Evolutionary conservation across 2,329 filamentous ascomycete genomes (phyloP), one percentile per base, ranked within the genome.

Genomic region (Cladophialophora yegresii): DNA sequence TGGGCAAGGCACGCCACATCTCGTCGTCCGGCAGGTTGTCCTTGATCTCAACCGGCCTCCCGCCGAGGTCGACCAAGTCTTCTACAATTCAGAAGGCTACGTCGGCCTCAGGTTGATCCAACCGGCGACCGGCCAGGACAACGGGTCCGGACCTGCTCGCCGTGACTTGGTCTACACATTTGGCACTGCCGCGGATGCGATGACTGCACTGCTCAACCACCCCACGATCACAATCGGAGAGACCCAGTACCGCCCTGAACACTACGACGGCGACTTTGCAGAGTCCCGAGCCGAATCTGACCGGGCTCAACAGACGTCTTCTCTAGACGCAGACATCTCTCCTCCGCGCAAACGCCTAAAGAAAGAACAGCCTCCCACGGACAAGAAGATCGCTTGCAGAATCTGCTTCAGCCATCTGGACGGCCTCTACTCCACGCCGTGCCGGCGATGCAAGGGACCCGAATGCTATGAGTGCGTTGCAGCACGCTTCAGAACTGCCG

Each of bases 401-500:
- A 63, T 68, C 50, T 68, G 66, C 57, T 57, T 58, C 33, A 26
- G 3, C 13, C 54, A 62, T 8, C 33, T 68, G 4, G 61, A 64
- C 1, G 63, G 53, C 9, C 20, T 62, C 22, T 67, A 61, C 58
- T 60, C 62, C 12, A 66, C 54, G 1, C 69, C 69, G 13, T 71
- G 69, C 56, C 62, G 53, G 23, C 30, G 51, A 32, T 71, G 69
- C 49, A 57, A 64, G 43, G 20, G n/a, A 1, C 22, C 60, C 10
- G 32, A 47, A 13, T 71, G 69, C 49, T 61, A 67, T 54, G 62
- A 63, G 16, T 71, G 69, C 36, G 23, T 71, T 4, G 58, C 62
- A 40, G 56, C 47, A 6, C 43, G 62, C 5, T 69, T 71, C 58
- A 32, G 51, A 22, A 57, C 54, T 13, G 65, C 67, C 26, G 43